Evolutionary conservation across 2,329 filamentous ascomycete genomes (phyloP).

Genomic region (Apiospora hydei): DNA sequence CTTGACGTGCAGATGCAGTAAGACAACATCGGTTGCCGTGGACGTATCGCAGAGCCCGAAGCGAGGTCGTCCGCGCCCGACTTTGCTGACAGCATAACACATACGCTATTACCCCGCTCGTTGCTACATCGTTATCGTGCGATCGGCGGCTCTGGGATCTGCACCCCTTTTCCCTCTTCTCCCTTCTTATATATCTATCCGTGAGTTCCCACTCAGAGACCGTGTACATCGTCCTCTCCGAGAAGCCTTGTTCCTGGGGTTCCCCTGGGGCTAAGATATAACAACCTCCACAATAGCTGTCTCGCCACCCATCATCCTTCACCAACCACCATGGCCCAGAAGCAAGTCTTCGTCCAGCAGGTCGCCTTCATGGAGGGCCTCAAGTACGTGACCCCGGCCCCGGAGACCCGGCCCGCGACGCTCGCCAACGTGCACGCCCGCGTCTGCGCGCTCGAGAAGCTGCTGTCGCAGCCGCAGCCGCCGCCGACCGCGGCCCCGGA

Average conservation of each 20-base stretch:
- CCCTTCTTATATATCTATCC: neutral
- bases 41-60: neutral
- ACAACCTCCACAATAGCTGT: no score
- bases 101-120: neutral
- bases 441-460: neutral
- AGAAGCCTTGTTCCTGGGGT: neutral
- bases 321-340: neutral
- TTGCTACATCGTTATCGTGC: neutral
- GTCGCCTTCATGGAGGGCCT: neutral
- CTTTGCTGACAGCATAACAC: neutral
- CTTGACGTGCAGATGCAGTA: conserved; percentile 8
- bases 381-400: neutral
- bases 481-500: neutral
- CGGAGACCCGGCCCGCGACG: neutral
- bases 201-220: neutral
- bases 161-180: neutral
- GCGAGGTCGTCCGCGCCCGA: neutral
- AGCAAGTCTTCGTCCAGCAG: neutral
- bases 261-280: neutral
- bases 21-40: neutral
- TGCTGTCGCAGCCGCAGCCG: neutral
- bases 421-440: neutral
- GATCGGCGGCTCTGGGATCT: neutral
- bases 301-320: neutral
- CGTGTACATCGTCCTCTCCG: no score